Evolutionary conservation across 306 rosid genomes (phyloP).

Genomic region (Ormosia emarginata): DNA sequence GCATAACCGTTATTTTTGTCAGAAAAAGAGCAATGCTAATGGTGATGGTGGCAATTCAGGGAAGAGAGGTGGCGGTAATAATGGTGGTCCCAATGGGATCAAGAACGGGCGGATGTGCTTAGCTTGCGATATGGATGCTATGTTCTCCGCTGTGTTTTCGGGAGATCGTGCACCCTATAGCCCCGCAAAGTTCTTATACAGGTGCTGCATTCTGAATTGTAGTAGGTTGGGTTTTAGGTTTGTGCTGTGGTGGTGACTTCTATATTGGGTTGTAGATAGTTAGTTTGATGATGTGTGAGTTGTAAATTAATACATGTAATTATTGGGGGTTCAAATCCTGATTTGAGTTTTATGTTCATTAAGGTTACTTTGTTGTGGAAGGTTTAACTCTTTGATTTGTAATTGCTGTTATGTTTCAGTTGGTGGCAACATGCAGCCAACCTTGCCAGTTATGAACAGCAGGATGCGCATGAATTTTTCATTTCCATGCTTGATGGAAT

Average conservation of each 20-base stretch:
- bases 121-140: conserved; percentile 84
- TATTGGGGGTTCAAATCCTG: neutral
- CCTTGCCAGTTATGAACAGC: conserved; percentile 94
- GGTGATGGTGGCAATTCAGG: conserved; percentile 21
- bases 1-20: conserved; percentile 79
- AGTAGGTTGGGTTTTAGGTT: neutral
- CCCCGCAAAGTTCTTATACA: conserved; percentile 88
- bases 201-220: conserved; percentile 36
- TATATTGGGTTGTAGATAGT: neutral
- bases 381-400: conserved; percentile 3
- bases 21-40: conserved; percentile 44
- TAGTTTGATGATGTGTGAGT: neutral
- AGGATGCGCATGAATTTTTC: conserved; percentile 98
- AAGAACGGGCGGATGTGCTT: conserved; percentile 52
- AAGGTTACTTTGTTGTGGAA: neutral
- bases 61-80: conserved; percentile 26
- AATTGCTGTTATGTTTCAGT: conserved; percentile 39
- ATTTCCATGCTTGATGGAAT: conserved; percentile 96
- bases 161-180: conserved; percentile 83
- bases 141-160: conserved; percentile 75
- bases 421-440: conserved; percentile 99
- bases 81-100: conserved; percentile 32
- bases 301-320: neutral
- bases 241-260: neutral
- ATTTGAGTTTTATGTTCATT: neutral